Base-by-base conservation (phyloP, 1,284 basidiomycete species). In the Rhizoctonia solani region DNA sequence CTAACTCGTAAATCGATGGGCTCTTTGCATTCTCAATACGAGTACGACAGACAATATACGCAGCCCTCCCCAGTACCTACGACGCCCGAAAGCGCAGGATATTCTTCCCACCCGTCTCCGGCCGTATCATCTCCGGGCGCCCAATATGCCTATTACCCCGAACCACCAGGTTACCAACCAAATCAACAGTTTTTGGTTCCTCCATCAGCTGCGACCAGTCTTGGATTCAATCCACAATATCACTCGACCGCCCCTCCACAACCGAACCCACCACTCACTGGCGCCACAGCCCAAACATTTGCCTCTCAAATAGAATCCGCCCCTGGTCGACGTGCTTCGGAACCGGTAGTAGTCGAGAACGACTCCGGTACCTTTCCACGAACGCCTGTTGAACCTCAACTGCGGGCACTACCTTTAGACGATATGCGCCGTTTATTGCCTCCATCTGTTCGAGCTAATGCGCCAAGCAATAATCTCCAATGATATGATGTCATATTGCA, bases 371-470 rank as follows among this genome's bases (percentile, higher is more conserved):
- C 49, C 6, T 65, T 65, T 32, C 61, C 61, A 16, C 49, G 61
- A 54, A 54, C 61, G 25, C 61, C 61, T 30, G 27, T 65, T n/a
- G 61, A 65, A 16, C 61, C 61, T 65, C 61, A 44, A 65, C 49
- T 65, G 49, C 61, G 16, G 5, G 30, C 21, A 44, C 61, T 65
- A 3, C 61, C 61, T 25, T 19, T 65, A 34, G 61, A 50, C 37
- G 61, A 65, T 23, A 49, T 50, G 25, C 61, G 61, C 11, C 50
- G 50, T 23, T 42, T 65, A 53, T 9, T 65, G 27, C 61, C 61
- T 42, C 61, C 61, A 16, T 65, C 61, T 8, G 61, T 65, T 25
- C 49, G 49, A 4, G 61, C 61, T 1, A 63, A 63, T 25, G n/a
- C n/a, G n/a, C n/a, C n/a, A n/a, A n/a, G n/a, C n/a, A n/a, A n/a